Evolutionary conservation across 2,329 filamentous ascomycete species (phyloP).

Genomic region (Stagonosporopsis cucurbitacearum): DNA sequence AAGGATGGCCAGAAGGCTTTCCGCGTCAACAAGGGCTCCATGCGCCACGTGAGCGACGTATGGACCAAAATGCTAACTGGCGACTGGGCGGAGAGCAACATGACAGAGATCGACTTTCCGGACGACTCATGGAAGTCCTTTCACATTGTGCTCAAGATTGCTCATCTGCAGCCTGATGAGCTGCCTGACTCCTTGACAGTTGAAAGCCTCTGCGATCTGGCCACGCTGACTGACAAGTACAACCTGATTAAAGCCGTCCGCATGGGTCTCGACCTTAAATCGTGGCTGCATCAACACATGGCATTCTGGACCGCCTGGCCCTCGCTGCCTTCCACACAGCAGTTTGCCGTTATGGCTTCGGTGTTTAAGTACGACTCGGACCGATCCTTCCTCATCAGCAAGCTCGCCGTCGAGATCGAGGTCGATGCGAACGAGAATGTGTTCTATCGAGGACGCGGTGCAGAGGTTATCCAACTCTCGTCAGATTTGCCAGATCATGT

Average conservation of each 20-base stretch:
- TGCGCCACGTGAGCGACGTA: constrained; percentile 11
- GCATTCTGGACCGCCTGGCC: not conserved
- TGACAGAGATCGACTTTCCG: constrained; percentile 6
- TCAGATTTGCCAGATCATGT: not conserved
- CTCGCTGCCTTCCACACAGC: not conserved
- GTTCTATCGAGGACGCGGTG: not conserved
- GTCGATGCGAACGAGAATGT: not conserved
- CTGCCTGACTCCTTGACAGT: not conserved
- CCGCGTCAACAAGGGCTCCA: constrained; percentile 2
- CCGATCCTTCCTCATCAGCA: not conserved
- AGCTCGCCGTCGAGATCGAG: not conserved
- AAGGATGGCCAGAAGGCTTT: constrained; percentile 1
- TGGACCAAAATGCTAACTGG: constrained; percentile 16
- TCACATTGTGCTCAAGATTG: not conserved
- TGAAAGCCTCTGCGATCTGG: not conserved
- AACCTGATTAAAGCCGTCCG: not conserved
- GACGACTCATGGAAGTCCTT: constrained; percentile 9
- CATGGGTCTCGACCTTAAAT: not conserved
- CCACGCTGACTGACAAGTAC: constrained; percentile 4
- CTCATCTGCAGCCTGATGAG: not conserved
- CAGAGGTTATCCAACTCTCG: not conserved
- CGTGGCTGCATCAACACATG: not conserved
- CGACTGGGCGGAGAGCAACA: constrained; percentile 3
- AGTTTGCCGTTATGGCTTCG: not conserved
- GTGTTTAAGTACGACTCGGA: not conserved